These are phyloP conservation scores for Leccinum aurantiacum DNA, from an alignment of 768 basidiomycete genomes.

Conservation along the genomic window DNA sequence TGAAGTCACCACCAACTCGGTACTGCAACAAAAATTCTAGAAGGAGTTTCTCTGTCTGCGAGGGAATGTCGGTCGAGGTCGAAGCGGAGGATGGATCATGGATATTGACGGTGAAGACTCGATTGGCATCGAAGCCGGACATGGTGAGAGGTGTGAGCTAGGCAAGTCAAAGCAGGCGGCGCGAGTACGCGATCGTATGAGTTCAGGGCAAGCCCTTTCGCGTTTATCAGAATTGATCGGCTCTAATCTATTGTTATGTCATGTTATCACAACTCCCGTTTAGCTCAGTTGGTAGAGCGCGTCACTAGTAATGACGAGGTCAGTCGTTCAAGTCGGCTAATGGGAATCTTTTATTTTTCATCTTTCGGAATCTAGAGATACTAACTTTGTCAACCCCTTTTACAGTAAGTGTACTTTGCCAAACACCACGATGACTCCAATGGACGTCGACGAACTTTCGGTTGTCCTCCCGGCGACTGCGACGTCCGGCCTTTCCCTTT, in stretches of 20 bases:
- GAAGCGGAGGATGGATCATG: slow-evolving; percentile 57
- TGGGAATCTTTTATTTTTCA: slow-evolving; percentile 26
- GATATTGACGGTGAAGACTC: slow-evolving; percentile 78
- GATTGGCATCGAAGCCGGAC: slow-evolving; percentile 88
- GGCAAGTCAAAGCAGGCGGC: neutral
- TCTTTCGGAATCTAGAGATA: slow-evolving; percentile 8
- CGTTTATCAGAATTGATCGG: slow-evolving; percentile 13
- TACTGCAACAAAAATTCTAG: slow-evolving; percentile 87
- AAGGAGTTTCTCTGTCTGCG: slow-evolving; percentile 77
- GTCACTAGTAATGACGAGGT: slow-evolving; percentile 49
- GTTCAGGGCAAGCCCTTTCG: slow-evolving; percentile 34
- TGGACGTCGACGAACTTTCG: slow-evolving; percentile 78
- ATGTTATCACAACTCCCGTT: slow-evolving; percentile 24
- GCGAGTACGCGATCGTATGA: slow-evolving; percentile 12
- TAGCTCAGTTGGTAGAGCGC: slow-evolving; percentile 53
- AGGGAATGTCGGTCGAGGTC: slow-evolving; percentile 65
- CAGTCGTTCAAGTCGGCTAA: slow-evolving; percentile 45
- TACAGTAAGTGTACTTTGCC: neutral
- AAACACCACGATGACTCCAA: slow-evolving; percentile 45
- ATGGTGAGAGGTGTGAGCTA: slow-evolving; percentile 37
- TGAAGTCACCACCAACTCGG: slow-evolving; percentile 86
- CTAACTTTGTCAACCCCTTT: slow-evolving; percentile 4
- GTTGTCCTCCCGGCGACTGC: slow-evolving; percentile 73
- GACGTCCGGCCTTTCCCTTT: slow-evolving; percentile 70
- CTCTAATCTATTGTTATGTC: neutral